Conservation (phyloP, 179 eudicot genomes). For the Kewa caespitosa region DNA sequence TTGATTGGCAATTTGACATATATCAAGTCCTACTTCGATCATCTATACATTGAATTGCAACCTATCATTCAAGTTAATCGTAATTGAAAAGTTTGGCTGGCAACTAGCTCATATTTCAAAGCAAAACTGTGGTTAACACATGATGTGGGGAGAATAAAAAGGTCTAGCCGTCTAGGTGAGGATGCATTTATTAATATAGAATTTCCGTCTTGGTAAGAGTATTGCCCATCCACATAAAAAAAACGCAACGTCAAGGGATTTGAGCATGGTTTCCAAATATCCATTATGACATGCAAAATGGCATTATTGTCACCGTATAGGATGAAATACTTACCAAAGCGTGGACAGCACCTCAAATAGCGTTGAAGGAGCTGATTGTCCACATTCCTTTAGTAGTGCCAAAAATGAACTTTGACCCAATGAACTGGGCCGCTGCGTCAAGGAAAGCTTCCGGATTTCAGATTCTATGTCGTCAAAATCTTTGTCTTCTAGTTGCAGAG, state of each 20-base stretch:
- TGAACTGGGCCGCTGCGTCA: conserved; percentile 49
- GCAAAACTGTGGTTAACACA: neutral
- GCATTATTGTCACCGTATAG: neutral
- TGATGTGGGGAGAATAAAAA: neutral
- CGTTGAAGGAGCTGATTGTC: conserved; percentile 63
- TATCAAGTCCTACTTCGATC: neutral
- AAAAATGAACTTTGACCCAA: conserved; percentile 53
- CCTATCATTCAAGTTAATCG: neutral
- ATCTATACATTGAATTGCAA: neutral
- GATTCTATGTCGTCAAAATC: conserved; percentile 55
- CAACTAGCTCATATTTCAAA: neutral
- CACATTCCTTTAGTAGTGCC: conserved; percentile 67
- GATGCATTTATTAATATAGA: too few species aligned
- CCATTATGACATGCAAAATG: neutral
- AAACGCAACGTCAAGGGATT: neutral
- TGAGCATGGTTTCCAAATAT: neutral
- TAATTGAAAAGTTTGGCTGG: neutral
- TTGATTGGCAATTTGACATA: neutral
- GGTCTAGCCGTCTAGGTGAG: too few species aligned
- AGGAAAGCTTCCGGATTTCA: conserved; percentile 63
- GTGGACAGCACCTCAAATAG: conserved; percentile 58
- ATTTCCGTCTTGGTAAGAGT: neutral
- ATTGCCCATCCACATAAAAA: neutral
- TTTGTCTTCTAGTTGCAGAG: conserved; percentile 30
- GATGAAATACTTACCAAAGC: conserved; percentile 62